phyloP scores from a whole-genome alignment of 2,329 filamentous ascomycete species.

The Xylaria polymorpha region DNA sequence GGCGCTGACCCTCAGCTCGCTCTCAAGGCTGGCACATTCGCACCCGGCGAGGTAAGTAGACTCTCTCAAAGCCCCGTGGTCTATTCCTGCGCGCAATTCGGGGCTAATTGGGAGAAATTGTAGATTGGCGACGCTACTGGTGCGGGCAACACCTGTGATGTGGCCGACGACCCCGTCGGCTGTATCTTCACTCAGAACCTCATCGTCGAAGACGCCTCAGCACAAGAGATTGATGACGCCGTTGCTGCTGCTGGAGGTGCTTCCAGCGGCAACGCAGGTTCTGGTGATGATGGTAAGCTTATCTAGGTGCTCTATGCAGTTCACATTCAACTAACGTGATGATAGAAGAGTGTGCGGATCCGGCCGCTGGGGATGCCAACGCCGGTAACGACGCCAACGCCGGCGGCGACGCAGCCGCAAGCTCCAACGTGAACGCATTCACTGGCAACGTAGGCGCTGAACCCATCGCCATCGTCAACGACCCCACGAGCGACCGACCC shows the following conservation, averaged over 20 bases:
- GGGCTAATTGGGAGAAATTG: constrained; percentile 19
- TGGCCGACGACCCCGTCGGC: constrained; percentile 59
- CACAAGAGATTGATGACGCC: constrained; percentile 65
- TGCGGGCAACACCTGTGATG: constrained; percentile 66
- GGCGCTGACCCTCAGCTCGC: constrained; percentile 72
- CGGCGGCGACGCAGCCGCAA: constrained; percentile 36
- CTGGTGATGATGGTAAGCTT: constrained; percentile 19
- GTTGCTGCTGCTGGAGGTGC: constrained; percentile 52
- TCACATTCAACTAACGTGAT: background rate
- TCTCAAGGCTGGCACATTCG: constrained; percentile 72
- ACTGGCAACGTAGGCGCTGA: constrained; percentile 57
- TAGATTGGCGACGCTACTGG: constrained; percentile 53
- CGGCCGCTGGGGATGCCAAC: constrained; percentile 5
- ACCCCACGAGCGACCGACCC: constrained; percentile 53
- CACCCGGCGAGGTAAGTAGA: constrained; percentile 64
- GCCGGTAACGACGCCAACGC: constrained; percentile 16
- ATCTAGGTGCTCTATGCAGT: background rate
- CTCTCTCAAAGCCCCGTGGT: constrained; percentile 39
- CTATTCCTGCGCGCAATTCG: background rate
- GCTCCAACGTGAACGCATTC: constrained; percentile 59
- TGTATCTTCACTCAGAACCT: constrained; percentile 68
- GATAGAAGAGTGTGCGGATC: constrained; percentile 16
- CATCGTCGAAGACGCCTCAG: constrained; percentile 64
- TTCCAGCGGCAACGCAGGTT: background rate
- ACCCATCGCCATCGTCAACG: constrained; percentile 55